These are phyloP conservation scores for Elsinoe ampelina DNA, from an alignment of 2,329 filamentous ascomycete genomes.

Conservation along the genomic window DNA sequence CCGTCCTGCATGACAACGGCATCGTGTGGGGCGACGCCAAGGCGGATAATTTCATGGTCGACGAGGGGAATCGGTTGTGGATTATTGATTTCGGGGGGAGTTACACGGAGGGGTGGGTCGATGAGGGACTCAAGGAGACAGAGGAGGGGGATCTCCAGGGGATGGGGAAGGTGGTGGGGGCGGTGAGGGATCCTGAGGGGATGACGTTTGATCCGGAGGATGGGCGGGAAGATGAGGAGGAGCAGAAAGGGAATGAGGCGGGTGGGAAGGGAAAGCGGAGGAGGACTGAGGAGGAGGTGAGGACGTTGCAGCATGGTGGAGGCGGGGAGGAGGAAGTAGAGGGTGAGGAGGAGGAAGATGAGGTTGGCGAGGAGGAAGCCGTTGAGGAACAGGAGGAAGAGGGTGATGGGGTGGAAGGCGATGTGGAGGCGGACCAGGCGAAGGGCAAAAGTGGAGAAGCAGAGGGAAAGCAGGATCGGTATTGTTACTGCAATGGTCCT, in stretches of 20 bases:
- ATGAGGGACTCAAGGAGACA: slow-evolving; percentile 27
- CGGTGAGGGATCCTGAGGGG: slow-evolving; percentile 22
- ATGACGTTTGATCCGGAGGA: slow-evolving; percentile 21
- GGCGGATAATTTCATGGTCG: slow-evolving; percentile 34
- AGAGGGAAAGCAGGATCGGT: not conserved
- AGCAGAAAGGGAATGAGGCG: slow-evolving; percentile 14
- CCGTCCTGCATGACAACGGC: slow-evolving; percentile 25
- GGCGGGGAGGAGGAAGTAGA: slow-evolving; percentile 16
- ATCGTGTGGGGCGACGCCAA: slow-evolving; percentile 34
- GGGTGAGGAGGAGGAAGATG: not conserved
- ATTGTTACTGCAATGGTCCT: not conserved
- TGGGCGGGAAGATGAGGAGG: not conserved
- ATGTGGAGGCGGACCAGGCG: not conserved
- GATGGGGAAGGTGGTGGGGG: slow-evolving; percentile 23
- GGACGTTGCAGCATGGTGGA: slow-evolving; percentile 13
- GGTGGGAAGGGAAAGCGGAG: not conserved
- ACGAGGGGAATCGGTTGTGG: slow-evolving; percentile 28
- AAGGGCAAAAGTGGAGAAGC: not conserved
- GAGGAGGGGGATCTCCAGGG: slow-evolving; percentile 28
- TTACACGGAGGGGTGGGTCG: slow-evolving; percentile 32
- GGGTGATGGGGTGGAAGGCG: not conserved
- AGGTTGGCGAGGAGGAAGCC: not conserved
- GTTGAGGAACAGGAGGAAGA: slow-evolving; percentile 15
- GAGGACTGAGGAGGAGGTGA: slow-evolving; percentile 13
- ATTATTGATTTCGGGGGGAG: slow-evolving; percentile 33